A percentile compares a stretch with the other conserved stretches of the same genome.
Conservation (phyloP, 148 eudicot genomes). For the Spergularia marina region DNA sequence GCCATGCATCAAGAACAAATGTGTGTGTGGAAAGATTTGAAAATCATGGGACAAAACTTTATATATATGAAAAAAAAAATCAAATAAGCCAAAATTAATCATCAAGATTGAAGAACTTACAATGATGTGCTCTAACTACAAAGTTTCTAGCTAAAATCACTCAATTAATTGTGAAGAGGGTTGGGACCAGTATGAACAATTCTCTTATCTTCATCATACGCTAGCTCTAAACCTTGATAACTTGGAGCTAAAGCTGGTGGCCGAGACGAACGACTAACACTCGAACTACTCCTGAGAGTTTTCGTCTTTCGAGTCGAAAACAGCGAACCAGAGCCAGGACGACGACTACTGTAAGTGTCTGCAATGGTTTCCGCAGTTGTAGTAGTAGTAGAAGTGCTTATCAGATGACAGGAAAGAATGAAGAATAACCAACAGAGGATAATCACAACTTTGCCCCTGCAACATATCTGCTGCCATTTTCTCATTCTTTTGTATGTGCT, state of each 20-base stretch:
- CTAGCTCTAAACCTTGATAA: background rate
- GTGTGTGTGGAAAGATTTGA: too few relatives aligned
- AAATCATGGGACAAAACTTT: too few relatives aligned
- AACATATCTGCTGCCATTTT: background rate
- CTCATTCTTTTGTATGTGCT: background rate
- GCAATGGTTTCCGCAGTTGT: background rate
- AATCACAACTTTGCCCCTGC: background rate
- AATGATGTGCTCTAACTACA: too few relatives aligned
- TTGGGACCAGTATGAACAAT: constrained; percentile 26
- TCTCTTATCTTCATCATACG: constrained; percentile 20
- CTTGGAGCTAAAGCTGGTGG: background rate
- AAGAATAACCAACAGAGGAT: constrained; percentile 5
- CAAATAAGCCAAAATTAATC: too few relatives aligned
- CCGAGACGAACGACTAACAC: background rate
- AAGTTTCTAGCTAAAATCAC: too few relatives aligned
- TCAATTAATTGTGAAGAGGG: constrained; percentile 21
- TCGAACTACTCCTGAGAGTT: background rate
- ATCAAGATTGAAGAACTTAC: background rate
- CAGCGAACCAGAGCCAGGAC: background rate
- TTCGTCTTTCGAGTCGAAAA: background rate
- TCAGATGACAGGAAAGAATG: constrained; percentile 7
- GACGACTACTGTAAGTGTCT: background rate
- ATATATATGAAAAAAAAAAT: too few relatives aligned
- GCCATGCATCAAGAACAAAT: too few relatives aligned
- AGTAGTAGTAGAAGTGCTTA: background rate